A percentile compares a stretch with the other conserved stretches of the same genome.
Evolutionary conservation across 192 early-diverging fungal genomes (phyloP).

Genomic region (Gonapodya prolifera): DNA sequence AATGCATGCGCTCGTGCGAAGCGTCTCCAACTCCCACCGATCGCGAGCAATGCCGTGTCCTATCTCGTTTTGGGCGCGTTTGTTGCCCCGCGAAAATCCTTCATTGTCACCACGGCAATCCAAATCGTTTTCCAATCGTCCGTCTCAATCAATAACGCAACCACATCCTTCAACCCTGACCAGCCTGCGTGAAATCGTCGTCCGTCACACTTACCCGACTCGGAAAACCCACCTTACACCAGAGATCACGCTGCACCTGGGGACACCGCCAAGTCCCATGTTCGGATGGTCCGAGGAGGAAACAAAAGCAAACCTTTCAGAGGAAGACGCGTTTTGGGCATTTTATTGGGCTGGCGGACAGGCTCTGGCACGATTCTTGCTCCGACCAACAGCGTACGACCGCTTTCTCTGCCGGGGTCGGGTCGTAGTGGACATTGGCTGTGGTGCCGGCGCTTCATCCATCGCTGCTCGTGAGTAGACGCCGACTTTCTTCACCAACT

Average conservation of each 20-base stretch:
- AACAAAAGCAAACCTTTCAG: neutral
- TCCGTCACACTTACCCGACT: neutral
- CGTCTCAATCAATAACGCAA: neutral
- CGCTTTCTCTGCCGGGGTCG: neutral
- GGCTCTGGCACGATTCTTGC: neutral
- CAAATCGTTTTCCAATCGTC: too few relatives aligned
- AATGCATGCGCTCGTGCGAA: too few relatives aligned
- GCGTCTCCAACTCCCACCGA: too few relatives aligned
- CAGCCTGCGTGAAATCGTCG: neutral
- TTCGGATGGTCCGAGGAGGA: neutral
- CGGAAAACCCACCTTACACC: neutral
- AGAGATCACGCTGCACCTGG: neutral
- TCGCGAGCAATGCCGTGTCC: too few relatives aligned
- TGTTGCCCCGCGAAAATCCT: too few relatives aligned
- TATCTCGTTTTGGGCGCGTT: too few relatives aligned
- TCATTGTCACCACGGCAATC: too few relatives aligned
- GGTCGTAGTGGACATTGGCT: neutral
- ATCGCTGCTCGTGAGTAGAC: too few relatives aligned
- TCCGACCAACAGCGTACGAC: neutral
- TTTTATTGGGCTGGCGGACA: neutral
- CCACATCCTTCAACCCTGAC: neutral
- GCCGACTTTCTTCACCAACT: too few relatives aligned
- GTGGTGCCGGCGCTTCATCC: neutral
- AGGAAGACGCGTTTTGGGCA: neutral
- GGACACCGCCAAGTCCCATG: neutral